These are phyloP conservation scores for Termitomyces sp. DNA, from an alignment of 768 basidiomycete species.

Conservation along the genomic window DNA sequence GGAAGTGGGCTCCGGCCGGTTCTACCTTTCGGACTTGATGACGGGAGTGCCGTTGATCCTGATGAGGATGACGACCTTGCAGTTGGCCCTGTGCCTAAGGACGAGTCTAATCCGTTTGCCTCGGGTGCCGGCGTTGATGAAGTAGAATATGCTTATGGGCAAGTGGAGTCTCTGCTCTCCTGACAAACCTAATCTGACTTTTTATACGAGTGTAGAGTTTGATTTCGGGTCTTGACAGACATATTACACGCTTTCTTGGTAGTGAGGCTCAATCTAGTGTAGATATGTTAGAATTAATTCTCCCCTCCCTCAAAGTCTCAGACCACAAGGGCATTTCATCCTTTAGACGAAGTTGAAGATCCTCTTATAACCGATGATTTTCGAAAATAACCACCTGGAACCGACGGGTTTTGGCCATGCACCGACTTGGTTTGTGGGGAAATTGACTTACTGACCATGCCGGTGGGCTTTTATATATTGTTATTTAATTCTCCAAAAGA, in stretches of 20 bases:
- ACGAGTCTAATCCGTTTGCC: slow-evolving; percentile 67
- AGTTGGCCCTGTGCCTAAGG: slow-evolving; percentile 72
- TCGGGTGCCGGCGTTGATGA: slow-evolving; percentile 84
- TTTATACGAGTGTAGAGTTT: background rate
- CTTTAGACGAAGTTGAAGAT: no score
- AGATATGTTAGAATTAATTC: no score
- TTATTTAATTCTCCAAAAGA: no score
- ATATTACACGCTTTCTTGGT: no score
- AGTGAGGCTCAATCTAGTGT: background rate
- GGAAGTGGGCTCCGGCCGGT: slow-evolving; percentile 84
- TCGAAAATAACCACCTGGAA: no score
- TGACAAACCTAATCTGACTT: background rate
- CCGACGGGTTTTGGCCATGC: no score
- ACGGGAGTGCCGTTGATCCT: slow-evolving; percentile 64
- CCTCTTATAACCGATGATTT: no score
- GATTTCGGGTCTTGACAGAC: background rate
- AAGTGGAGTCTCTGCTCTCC: slow-evolving; percentile 22
- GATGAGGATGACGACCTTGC: slow-evolving; percentile 71
- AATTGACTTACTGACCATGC: no score
- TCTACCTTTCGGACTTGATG: slow-evolving; percentile 66
- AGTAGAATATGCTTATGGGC: slow-evolving; percentile 87
- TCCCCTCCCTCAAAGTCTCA: no score
- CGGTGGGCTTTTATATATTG: no score
- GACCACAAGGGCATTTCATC: no score
- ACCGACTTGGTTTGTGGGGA: no score